Evolutionary conservation across 2,329 filamentous ascomycete species (phyloP), one percentile per base, ranked within the genome.

Genomic region (Diaporthe sp.): DNA sequence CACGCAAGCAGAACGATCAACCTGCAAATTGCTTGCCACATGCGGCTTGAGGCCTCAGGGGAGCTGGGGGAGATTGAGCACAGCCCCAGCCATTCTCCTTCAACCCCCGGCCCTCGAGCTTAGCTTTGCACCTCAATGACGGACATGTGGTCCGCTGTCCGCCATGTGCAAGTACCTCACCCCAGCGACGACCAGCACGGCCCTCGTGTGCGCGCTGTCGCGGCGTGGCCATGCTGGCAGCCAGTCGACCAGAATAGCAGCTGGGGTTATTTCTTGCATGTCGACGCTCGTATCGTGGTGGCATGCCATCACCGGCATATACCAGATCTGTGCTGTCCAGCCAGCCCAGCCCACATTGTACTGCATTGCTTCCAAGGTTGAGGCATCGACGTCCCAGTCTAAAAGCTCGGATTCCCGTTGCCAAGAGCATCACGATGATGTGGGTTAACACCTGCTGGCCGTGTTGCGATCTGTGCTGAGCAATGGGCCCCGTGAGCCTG

Each of bases 381-480:
- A 9, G 38, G 38, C 25, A 33, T 22, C 58, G 8, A 45, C n/a
- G 42, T 38, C 42, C 40, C 28, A 30, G 35, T 52, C 40, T 25
- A 25, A 52, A 38, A 64, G 69, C 69, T 72, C 58, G 55, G 69
- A 19, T 72, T 42, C 54, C 47, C 57, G 58, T n/a, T 64, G 61
- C 69, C 69, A 72, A 72, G 69, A 22, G 33, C 61, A 67, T 52
- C 61, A 28, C 25, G 35, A 72, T 42, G 42, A 40, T 40, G 55
- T 54, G 25, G 69, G 54, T 55, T 60, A 30, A 54, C 42, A 30
- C 38, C 55, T 72, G 42, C 58, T 52, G 70, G 33, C 47, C 70
- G 45, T 45, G 30, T 25, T 19, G 70, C 57, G 70, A 64, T 61
- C 70, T 64, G 70, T 72, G 70, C 70, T 72, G 33, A 50, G 55